These are phyloP conservation scores for Phytophthora multivora DNA, from an alignment of 352 stramenopile species.

Conservation along the genomic window DNA sequence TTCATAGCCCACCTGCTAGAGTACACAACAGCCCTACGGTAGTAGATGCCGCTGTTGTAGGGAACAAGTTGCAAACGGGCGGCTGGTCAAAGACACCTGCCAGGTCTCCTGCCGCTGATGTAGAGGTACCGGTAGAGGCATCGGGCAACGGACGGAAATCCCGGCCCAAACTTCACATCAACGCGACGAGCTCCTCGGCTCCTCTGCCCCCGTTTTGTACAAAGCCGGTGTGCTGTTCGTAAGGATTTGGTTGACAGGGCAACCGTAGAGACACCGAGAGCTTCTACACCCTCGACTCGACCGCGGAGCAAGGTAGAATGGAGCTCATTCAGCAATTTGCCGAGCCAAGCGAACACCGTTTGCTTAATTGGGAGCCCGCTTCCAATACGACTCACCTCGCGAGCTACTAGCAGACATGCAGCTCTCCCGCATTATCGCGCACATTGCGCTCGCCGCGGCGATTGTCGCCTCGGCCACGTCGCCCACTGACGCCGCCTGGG, in stretches of 20 bases:
- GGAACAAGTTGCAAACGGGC: slow-evolving; percentile 1
- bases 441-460: slow-evolving; percentile 30
- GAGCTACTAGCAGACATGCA: slow-evolving; percentile 26
- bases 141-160: slow-evolving; percentile 14
- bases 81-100: slow-evolving; percentile 4
- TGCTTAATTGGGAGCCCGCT: slow-evolving; percentile 26
- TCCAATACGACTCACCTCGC: slow-evolving; percentile 28
- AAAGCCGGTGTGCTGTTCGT: slow-evolving; percentile 26
- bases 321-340: slow-evolving; percentile 44
- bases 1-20: not conserved
- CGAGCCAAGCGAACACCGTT: slow-evolving; percentile 19
- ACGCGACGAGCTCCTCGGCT: slow-evolving; percentile 12
- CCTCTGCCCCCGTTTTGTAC: slow-evolving; percentile 19
- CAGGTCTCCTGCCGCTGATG: not conserved
- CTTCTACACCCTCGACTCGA: not conserved
- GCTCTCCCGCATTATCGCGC: slow-evolving; percentile 36
- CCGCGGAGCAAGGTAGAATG: not conserved
- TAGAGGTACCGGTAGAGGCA: slow-evolving; percentile 15
- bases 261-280: not conserved
- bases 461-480: slow-evolving; percentile 26
- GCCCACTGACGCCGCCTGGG: slow-evolving; percentile 25
- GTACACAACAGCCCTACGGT: not conserved
- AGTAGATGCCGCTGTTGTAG: not conserved
- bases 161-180: slow-evolving; percentile 10
- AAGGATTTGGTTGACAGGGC: slow-evolving; percentile 12